phyloP scores from a whole-genome alignment of 768 basidiomycete species.

The Plicaturopsis crispa region DNA sequence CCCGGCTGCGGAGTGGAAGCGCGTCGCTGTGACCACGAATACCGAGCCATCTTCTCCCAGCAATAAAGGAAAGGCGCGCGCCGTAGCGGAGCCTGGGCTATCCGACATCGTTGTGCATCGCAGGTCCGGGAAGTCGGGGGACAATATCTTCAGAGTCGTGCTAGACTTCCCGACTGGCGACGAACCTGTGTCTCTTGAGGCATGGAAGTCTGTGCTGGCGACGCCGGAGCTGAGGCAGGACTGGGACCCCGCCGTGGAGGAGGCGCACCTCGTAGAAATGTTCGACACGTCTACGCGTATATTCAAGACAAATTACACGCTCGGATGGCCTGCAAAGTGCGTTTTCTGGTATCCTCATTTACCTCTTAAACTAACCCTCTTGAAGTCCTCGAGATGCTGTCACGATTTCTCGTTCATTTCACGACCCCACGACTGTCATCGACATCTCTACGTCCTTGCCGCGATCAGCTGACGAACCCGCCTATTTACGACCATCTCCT shows the following conservation, averaged over 20 bases:
- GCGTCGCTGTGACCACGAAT: slow-evolving; percentile 44
- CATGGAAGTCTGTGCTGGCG: slow-evolving; percentile 74
- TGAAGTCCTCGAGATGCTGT: slow-evolving; percentile 86
- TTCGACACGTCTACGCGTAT: slow-evolving; percentile 83
- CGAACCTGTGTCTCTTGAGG: slow-evolving; percentile 51
- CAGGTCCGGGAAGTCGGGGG: slow-evolving; percentile 58
- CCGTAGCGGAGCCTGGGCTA: slow-evolving; percentile 43
- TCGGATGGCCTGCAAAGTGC: slow-evolving; percentile 97
- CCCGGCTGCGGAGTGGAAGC: slow-evolving; percentile 75
- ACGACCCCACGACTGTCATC: slow-evolving; percentile 76
- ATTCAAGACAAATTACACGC: slow-evolving; percentile 80
- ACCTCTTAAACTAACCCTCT: slow-evolving; percentile 6
- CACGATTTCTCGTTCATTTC: slow-evolving; percentile 82
- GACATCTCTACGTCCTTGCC: slow-evolving; percentile 93
- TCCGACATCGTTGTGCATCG: slow-evolving; percentile 76
- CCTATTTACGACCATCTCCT: slow-evolving; percentile 85
- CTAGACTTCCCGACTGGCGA: slow-evolving; percentile 69
- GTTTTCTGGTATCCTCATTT: slow-evolving; percentile 21
- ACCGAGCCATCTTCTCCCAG: slow-evolving; percentile 27
- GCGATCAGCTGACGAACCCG: slow-evolving; percentile 83
- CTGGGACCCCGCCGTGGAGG: slow-evolving; percentile 93
- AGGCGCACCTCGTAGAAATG: slow-evolving; percentile 74
- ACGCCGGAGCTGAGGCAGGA: slow-evolving; percentile 86
- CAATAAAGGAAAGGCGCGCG: slow-evolving; percentile 58
- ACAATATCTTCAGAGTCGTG: slow-evolving; percentile 73